These are phyloP conservation scores for Stemphylium lycopersici DNA, from an alignment of 2,329 filamentous ascomycete genomes.

Conservation along the genomic window DNA sequence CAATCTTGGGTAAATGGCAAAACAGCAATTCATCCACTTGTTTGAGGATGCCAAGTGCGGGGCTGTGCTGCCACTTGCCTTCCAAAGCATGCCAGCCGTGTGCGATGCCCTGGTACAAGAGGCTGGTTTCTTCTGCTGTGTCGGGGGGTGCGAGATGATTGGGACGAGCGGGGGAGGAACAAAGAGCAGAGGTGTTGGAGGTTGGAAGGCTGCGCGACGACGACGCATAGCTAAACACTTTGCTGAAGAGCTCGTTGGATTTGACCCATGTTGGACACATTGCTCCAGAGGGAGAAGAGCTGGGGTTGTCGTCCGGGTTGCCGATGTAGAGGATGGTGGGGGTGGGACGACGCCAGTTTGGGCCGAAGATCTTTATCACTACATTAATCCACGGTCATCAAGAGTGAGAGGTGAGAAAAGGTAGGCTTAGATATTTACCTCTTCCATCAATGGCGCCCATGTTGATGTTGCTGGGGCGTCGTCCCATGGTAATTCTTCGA, in stretches of 20 bases:
- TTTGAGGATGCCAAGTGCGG: slow-evolving; percentile 36
- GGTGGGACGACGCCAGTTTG: slow-evolving; percentile 36
- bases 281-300: slow-evolving; percentile 8
- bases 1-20: slow-evolving; percentile 28
- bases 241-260: slow-evolving; percentile 40
- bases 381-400: background rate
- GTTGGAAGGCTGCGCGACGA: no score
- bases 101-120: slow-evolving; percentile 39
- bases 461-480: slow-evolving; percentile 28
- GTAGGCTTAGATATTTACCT: slow-evolving; percentile 12
- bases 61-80: slow-evolving; percentile 39
- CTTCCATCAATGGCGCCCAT: slow-evolving; percentile 40
- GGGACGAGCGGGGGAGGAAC: background rate
- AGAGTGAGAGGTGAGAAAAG: background rate
- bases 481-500: slow-evolving; percentile 19
- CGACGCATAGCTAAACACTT: slow-evolving; percentile 26
- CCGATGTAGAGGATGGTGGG: slow-evolving; percentile 40
- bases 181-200: no score
- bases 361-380: slow-evolving; percentile 45
- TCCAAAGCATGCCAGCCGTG: slow-evolving; percentile 34
- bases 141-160: background rate
- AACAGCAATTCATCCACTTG: slow-evolving; percentile 41
- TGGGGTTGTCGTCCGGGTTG: slow-evolving; percentile 16
- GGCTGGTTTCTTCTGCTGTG: slow-evolving; percentile 32
- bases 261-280: slow-evolving; percentile 38